These are phyloP conservation scores for Ophiocordyceps camponoti-leonardi DNA, from an alignment of 2,329 filamentous ascomycete genomes.

Conservation along the genomic window DNA sequence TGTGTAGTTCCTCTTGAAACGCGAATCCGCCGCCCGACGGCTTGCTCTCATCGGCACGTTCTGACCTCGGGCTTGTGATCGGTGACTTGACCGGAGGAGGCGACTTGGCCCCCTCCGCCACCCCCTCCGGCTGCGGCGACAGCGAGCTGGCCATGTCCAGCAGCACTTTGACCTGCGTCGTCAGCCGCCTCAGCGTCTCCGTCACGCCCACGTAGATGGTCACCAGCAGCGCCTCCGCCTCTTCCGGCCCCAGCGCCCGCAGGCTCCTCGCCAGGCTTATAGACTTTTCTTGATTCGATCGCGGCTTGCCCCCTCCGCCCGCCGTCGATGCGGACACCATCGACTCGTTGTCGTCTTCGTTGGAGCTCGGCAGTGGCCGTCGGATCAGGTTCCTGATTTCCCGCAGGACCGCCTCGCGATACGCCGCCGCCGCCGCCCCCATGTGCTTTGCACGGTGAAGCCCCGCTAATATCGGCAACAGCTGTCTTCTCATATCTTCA, in stretches of 20 bases:
- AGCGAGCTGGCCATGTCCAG: conserved; percentile 78
- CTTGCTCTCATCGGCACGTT: conserved; percentile 9
- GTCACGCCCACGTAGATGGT: conserved; percentile 77
- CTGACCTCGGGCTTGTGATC: conserved; percentile 30
- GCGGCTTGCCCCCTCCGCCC: conserved; percentile 46
- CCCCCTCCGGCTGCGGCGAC: conserved; percentile 23
- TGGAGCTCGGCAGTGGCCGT: conserved; percentile 75
- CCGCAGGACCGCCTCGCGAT: conserved; percentile 66
- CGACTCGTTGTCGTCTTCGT: conserved; percentile 83
- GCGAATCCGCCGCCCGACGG: conserved; percentile 18
- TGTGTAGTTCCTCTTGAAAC: conserved; percentile 59
- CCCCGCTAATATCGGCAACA: conserved; percentile 57
- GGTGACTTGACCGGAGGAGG: conserved; percentile 30
- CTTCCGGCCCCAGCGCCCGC: conserved; percentile 62
- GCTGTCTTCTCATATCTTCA: conserved; percentile 49
- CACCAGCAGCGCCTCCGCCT: conserved; percentile 68
- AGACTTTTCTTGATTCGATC: conserved; percentile 77
- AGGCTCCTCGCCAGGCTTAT: conserved; percentile 76
- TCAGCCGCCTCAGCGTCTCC: conserved; percentile 69
- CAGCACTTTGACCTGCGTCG: conserved; percentile 86
- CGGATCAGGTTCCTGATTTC: conserved; percentile 79
- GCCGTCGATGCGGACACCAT: conserved; percentile 72
- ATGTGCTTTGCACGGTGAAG: conserved; percentile 71
- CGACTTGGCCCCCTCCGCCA: conserved; percentile 24
- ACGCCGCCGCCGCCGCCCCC: conserved; percentile 63